phyloP scores from a whole-genome alignment of 768 basidiomycete genomes.

The Lactarius trivialis region DNA sequence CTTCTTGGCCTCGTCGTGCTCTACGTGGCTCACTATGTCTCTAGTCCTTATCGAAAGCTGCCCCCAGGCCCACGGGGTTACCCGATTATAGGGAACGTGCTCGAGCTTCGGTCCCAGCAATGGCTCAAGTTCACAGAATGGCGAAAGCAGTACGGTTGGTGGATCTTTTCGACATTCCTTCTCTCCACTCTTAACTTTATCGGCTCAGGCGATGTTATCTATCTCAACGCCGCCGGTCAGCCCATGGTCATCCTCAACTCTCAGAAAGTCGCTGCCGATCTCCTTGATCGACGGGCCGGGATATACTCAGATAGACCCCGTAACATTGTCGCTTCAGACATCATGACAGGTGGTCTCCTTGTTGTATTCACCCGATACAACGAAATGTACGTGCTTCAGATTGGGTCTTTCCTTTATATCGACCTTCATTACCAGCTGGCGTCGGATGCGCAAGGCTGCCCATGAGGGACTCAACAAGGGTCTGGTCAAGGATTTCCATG shows the following conservation, averaged over 20 bases:
- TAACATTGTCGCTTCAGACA: slow-evolving; percentile 20
- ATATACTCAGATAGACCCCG: slow-evolving; percentile 29
- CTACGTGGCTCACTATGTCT: background rate
- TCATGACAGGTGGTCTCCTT: slow-evolving; percentile 21
- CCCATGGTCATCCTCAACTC: slow-evolving; percentile 28
- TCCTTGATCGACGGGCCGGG: slow-evolving; percentile 28
- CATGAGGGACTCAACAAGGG: slow-evolving; percentile 32
- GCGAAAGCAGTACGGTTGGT: slow-evolving; percentile 16
- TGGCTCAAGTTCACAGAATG: slow-evolving; percentile 22
- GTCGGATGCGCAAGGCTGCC: slow-evolving; percentile 31
- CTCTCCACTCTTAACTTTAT: background rate
- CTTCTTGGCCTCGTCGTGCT: slow-evolving; percentile 1
- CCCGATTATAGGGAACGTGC: slow-evolving; percentile 18
- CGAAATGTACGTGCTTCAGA: slow-evolving; percentile 9
- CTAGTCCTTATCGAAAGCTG: slow-evolving; percentile 15
- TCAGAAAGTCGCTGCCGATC: slow-evolving; percentile 27
- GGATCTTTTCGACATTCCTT: background rate
- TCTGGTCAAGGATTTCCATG: slow-evolving; percentile 24
- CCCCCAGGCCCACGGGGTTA: slow-evolving; percentile 19
- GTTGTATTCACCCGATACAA: slow-evolving; percentile 20
- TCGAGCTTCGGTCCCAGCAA: slow-evolving; percentile 15
- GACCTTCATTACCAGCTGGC: slow-evolving; percentile 28
- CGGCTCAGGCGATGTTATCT: slow-evolving; percentile 15
- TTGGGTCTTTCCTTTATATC: background rate
- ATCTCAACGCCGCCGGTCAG: slow-evolving; percentile 24